Evolutionary conservation across 805 yeast species (phyloP), one percentile per base, ranked within the genome.

Genomic region (Ogataea paradorogensis): DNA sequence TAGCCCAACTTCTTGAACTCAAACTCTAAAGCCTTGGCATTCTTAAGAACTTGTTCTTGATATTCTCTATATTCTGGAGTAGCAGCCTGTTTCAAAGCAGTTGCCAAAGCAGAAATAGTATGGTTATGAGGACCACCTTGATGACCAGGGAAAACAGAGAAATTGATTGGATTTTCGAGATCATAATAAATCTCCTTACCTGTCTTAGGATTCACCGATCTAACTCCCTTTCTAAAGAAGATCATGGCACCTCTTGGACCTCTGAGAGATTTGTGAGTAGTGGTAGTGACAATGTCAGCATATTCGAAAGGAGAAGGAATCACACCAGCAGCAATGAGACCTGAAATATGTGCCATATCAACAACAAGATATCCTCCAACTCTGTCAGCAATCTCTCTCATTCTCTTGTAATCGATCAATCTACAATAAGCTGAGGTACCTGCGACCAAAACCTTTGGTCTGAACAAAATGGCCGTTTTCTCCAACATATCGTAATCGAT

Each of bases 71-170:
- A 93, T 67, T 90, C 97, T 45, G 95, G 95, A 37, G 87, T 73
- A 50, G 79, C 74, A 46, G 96, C 95, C 73, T 93, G 99, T 66
- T 89, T 89, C 64, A 93, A 79, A 37, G 99, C 98, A 50, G 90
- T 93, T 13, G 98, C 97, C 58, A 93, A 72, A 25, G 98, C 99
- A 54, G 97, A 84, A 63, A 93, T 93, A 53, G 99, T 93, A 73
- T 93, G 99, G 76, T 93, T 93, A 72, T 93, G 98, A 58, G 99
- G 99, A 65, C 99, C 99, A 75, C 99, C 99, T 75, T 93, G 99
- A 70, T 93, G 99, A 53, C 96, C 99, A 59, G 99, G 99, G 91
- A 93, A 93, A 40, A 93, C 99, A 8, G 97, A 89, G 68, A 93
- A 93, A 77, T 93, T 93, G 70, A 93, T 90, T 65, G 87, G 87